These are phyloP conservation scores for Cercospora sojina DNA, from an alignment of 2,329 filamentous ascomycete species.

Conservation along the genomic window DNA sequence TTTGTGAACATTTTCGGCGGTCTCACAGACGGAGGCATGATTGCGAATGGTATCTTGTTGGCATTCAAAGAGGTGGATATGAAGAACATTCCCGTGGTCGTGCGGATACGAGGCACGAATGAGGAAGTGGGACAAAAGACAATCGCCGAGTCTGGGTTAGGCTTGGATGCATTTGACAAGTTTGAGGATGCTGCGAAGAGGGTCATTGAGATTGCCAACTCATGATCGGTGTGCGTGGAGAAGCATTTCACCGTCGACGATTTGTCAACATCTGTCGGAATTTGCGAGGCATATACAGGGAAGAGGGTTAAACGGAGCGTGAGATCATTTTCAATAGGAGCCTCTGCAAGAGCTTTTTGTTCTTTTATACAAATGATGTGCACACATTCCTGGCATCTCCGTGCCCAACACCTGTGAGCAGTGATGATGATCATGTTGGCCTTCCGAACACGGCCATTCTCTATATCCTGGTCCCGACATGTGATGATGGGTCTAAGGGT, in stretches of 20 bases:
- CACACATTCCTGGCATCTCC: not conserved
- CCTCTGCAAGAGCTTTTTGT: not conserved
- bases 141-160: conserved; percentile 66
- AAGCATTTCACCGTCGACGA: not conserved
- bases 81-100: conserved; percentile 65
- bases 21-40: conserved; percentile 75
- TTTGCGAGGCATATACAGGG: not conserved
- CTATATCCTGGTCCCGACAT: not conserved
- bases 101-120: conserved; percentile 72
- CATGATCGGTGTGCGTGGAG: not conserved
- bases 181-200: conserved; percentile 71
- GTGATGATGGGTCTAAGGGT: not conserved
- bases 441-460: not conserved
- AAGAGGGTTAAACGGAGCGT: not conserved
- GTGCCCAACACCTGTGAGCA: not conserved
- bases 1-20: conserved; percentile 73
- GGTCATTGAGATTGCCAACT: conserved; percentile 58
- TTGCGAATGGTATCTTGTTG: conserved; percentile 70
- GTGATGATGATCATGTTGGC: not conserved
- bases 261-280: not conserved
- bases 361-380: conserved; percentile 5
- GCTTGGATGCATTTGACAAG: conserved; percentile 68
- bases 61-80: conserved; percentile 67
- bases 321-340: not conserved
- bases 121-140: conserved; percentile 68